These are phyloP conservation scores for Monosporascus sp. DNA, from an alignment of 2,329 filamentous ascomycete genomes.

Conservation along the genomic window DNA sequence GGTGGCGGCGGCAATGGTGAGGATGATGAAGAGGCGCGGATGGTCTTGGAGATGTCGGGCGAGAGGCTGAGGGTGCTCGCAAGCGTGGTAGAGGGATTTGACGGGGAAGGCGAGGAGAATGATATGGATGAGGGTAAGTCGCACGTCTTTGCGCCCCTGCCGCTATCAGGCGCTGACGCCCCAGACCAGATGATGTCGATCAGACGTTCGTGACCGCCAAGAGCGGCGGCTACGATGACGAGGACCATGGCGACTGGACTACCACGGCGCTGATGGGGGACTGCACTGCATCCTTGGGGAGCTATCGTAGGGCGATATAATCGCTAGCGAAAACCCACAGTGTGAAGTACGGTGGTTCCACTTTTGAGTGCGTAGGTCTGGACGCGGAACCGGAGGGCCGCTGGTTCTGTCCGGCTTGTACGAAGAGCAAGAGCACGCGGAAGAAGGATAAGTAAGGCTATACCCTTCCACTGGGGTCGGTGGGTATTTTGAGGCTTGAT, in stretches of 20 bases:
- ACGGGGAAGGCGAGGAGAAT: conserved; percentile 9
- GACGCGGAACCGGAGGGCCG: conserved; percentile 7
- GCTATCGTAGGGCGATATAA: conserved; percentile 8
- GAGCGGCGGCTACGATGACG: conserved; percentile 3
- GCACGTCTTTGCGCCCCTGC: background rate
- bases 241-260: background rate
- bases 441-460: background rate
- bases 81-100: conserved; percentile 24
- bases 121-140: conserved; percentile 5
- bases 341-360: conserved; percentile 14
- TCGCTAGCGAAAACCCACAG: conserved; percentile 8
- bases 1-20: conserved; percentile 18
- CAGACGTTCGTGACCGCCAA: conserved; percentile 11
- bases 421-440: conserved; percentile 1
- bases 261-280: background rate
- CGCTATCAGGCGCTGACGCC: background rate
- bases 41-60: conserved; percentile 38
- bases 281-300: conserved; percentile 7
- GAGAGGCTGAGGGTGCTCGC: conserved; percentile 36
- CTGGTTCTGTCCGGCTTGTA: conserved; percentile 13
- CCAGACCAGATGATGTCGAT: conserved; percentile 4
- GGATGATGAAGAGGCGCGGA: conserved; percentile 35
- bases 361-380: conserved; percentile 14
- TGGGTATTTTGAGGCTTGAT: background rate
- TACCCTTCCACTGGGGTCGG: background rate